Conservation (phyloP, 805 yeast genomes). For the Debaryomyces hansenii region DNA sequence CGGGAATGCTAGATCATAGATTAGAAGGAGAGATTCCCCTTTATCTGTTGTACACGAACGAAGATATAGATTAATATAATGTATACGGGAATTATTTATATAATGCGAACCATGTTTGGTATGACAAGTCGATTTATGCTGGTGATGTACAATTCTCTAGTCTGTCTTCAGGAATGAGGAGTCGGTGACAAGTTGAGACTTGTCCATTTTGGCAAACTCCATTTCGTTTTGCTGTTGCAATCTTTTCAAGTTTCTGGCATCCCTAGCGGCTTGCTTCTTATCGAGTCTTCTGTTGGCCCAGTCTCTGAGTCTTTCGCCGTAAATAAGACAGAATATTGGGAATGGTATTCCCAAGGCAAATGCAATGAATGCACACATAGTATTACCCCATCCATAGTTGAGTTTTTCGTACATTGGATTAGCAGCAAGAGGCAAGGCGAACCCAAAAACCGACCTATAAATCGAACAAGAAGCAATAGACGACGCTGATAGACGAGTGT, state of each 20-base stretch:
- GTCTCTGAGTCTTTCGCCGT: slow-evolving; percentile 58
- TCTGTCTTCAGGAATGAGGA: too few species aligned
- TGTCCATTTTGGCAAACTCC: neutral
- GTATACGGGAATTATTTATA: too few species aligned
- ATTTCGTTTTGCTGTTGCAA: slow-evolving; percentile 13
- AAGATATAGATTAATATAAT: too few species aligned
- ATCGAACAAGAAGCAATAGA: slow-evolving; percentile 69
- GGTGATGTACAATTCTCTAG: too few species aligned
- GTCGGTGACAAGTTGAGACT: too few species aligned
- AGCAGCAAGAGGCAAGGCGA: slow-evolving; percentile 68
- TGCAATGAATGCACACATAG: slow-evolving; percentile 59
- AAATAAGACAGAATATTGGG: slow-evolving; percentile 55
- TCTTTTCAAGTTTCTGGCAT: slow-evolving; percentile 40
- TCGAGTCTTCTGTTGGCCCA: slow-evolving; percentile 58
- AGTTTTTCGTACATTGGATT: slow-evolving; percentile 52
- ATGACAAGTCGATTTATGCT: too few species aligned
- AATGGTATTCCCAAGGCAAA: slow-evolving; percentile 64
- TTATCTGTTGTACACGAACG: too few species aligned
- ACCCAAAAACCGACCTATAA: slow-evolving; percentile 66
- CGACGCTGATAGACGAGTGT: slow-evolving; percentile 67
- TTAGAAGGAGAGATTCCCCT: too few species aligned
- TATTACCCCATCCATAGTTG: slow-evolving; percentile 73
- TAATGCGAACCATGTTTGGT: too few species aligned
- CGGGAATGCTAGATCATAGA: too few species aligned
- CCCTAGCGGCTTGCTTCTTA: slow-evolving; percentile 44